Conservation (phyloP, 495 filamentous ascomycete genomes). For the Hamigera avellanea region DNA sequence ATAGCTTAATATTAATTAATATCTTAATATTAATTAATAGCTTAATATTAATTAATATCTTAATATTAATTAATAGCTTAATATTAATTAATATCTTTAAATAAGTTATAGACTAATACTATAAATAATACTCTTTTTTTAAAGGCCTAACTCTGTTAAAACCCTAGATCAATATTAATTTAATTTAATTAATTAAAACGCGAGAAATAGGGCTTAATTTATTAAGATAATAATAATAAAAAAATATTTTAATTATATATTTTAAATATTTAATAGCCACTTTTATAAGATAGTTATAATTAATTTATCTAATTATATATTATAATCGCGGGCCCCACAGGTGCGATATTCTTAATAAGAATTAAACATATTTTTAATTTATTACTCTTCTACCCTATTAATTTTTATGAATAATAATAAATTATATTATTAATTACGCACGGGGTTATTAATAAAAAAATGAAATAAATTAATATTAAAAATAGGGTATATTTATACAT, state of each 20-base stretch:
- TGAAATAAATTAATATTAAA: too few relatives aligned
- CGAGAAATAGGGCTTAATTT: slow-evolving; percentile 6
- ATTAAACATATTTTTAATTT: slow-evolving; percentile 1
- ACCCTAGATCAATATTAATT: slow-evolving; percentile 11
- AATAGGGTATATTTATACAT: too few relatives aligned
- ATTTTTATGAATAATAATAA: neutral
- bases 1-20: slow-evolving; percentile 10
- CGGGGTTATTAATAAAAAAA: too few relatives aligned
- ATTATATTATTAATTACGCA: neutral
- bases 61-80: slow-evolving; percentile 3
- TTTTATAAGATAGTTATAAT: neutral
- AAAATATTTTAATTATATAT: neutral
- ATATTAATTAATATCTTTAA: slow-evolving; percentile 6
- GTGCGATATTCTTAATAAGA: neutral
- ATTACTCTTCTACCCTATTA: neutral
- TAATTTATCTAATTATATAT: neutral
- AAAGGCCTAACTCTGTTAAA: slow-evolving; percentile 7
- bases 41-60: slow-evolving; percentile 7
- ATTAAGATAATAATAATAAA: neutral
- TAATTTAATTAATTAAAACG: slow-evolving; percentile 16
- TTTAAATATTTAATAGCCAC: neutral
- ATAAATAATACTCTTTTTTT: slow-evolving; percentile 8
- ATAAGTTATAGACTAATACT: slow-evolving; percentile 10
- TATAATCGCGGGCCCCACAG: neutral
- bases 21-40: slow-evolving; percentile 5